Evolutionary conservation across 345 rosid species (phyloP).

Genomic region (Luvunga scandens): DNA sequence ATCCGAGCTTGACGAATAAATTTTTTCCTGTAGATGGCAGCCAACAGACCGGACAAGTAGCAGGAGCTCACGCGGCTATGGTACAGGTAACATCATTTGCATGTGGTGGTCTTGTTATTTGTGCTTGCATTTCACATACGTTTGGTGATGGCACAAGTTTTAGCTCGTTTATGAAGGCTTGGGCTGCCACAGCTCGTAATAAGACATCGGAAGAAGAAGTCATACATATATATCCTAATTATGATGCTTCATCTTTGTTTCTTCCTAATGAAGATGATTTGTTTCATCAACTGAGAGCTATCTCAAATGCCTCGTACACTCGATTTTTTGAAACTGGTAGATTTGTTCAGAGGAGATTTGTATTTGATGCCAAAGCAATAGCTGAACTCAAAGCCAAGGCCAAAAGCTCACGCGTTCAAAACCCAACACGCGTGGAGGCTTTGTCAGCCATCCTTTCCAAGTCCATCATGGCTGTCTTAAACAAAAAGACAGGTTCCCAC

Average conservation of each 20-base stretch:
- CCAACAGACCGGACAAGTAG: not conserved
- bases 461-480: constrained; percentile 27
- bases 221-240: constrained; percentile 13
- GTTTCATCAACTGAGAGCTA: not conserved
- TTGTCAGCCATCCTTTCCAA: constrained; percentile 42
- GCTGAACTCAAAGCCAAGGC: constrained; percentile 33
- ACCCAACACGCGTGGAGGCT: constrained; percentile 26
- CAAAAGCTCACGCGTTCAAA: constrained; percentile 24
- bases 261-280: constrained; percentile 1
- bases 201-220: not conserved
- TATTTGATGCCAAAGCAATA: constrained; percentile 35
- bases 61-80: not conserved
- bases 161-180: not conserved
- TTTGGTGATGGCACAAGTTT: not conserved
- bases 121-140: not conserved
- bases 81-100: not conserved
- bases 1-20: not conserved
- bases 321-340: not conserved
- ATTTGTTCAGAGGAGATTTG: constrained; percentile 34
- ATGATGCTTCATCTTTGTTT: constrained; percentile 32
- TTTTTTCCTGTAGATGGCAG: constrained; percentile 7
- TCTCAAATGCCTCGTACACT: not conserved
- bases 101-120: not conserved
- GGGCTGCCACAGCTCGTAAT: not conserved
- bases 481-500: constrained; percentile 8